A percentile compares a stretch with the other conserved stretches of the same genome.
phyloP scores from a whole-genome alignment of 208 protist genomes.

The Crithidia bombi region DNA sequence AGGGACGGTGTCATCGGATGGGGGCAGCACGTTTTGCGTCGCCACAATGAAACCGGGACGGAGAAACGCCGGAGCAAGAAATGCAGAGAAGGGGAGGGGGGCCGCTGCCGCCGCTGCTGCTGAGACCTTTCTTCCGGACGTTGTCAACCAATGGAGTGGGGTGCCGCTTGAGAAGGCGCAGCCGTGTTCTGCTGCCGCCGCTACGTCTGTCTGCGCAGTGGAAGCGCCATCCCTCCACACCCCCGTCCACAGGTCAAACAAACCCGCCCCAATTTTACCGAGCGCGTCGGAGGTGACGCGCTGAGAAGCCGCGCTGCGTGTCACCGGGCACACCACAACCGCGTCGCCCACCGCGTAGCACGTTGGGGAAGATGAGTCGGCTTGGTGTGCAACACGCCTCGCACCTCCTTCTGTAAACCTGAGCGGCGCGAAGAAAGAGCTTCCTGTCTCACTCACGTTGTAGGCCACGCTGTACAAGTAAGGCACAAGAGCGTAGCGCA shows the following conservation, averaged over 20 bases:
- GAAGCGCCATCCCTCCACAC: conserved; percentile 7
- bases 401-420: conserved; percentile 63
- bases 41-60: conserved; percentile 27
- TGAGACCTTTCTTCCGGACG: not conserved
- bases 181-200: not conserved
- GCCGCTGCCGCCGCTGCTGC: not conserved
- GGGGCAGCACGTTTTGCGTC: conserved; percentile 25
- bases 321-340: conserved; percentile 41
- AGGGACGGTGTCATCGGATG: not conserved
- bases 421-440: conserved; percentile 85
- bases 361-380: not conserved
- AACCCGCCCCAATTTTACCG: conserved; percentile 8
- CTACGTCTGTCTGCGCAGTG: not conserved
- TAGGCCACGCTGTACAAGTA: conserved; percentile 96
- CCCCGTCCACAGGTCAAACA: conserved; percentile 53
- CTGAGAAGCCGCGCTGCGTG: not conserved
- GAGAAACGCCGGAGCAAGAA: conserved; percentile 22
- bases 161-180: not conserved
- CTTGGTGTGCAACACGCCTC: not conserved
- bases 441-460: conserved; percentile 61
- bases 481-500: conserved; percentile 93
- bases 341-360: conserved; percentile 37
- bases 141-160: not conserved
- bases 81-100: not conserved
- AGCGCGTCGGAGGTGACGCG: not conserved